Evolutionary conservation across 2,329 filamentous ascomycete species (phyloP), one percentile per base, ranked within the genome.

Genomic region (Clarireedia hainanense): DNA sequence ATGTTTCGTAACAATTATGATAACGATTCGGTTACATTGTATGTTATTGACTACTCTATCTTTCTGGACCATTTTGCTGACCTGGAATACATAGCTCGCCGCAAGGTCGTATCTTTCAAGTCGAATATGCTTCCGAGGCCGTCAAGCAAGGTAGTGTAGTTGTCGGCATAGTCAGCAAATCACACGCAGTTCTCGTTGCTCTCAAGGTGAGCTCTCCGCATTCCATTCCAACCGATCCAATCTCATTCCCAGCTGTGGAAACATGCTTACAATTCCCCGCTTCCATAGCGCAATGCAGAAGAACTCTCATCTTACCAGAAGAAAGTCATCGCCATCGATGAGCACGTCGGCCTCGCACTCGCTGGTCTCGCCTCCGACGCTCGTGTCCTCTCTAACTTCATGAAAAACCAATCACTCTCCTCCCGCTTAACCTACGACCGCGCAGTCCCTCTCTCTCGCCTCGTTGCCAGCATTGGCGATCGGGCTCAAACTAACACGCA

Each of bases 1-100:
- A 97, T 99, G 94, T 99, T 99, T 79, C 84, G 94, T 76, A 99
- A 99, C 81, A 97, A 97, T 77, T 99, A 99, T 81, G 94, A 99
- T 79, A 99, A 99, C 84, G 94, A 99, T 76, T 95, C 92, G 62
- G 91, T 97, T 76, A 99, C 94, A 76, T 99, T 97, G 91, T 96
- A 81, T 76, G 86, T 75, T 70, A 24, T 52, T 15, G 50, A 42
- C 10, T 36, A 34, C 40, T 43, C 9, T 17, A 43, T 20, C 6
- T 23, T 17, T 14, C 7, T 20, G 53, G 52, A 26, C 27, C 27
- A 30, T 7, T 46, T 53, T 56, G 58, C 65, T 65, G 68, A 69
- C 57, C 57, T 60, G 14, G 10, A 15, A 49, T 56, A n/a, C 48
- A 56, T 69, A 96, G 91, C 84, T 99, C 94, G 68, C 94, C 94